phyloP scores from a whole-genome alignment of 441 rosid genomes.

The Bocquillonia castaneifolia region DNA sequence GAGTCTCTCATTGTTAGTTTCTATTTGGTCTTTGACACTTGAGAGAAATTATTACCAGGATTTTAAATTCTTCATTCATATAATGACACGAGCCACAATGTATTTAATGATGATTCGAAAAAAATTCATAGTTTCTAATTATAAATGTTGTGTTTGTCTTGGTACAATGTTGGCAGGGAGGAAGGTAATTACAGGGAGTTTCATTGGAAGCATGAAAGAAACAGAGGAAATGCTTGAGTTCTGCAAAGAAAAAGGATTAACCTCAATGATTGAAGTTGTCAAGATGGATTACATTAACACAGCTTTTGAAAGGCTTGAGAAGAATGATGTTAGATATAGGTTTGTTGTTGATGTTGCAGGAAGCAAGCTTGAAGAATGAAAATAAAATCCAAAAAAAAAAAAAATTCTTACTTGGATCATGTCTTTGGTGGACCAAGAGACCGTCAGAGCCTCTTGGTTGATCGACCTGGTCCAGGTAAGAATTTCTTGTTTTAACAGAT shows the following conservation, averaged over 20 bases:
- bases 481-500: no score
- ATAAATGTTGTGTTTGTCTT: not conserved
- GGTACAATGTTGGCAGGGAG: conserved; percentile 38
- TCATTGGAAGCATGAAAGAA: conserved; percentile 73
- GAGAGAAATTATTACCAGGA: no score
- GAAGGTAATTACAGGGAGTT: conserved; percentile 70
- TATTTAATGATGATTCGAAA: no score
- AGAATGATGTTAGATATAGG: conserved; percentile 67
- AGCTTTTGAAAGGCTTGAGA: conserved; percentile 69
- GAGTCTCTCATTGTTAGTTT: no score
- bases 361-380: conserved; percentile 47
- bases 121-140: no score
- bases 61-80: no score
- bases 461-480: no score
- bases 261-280: conserved; percentile 63
- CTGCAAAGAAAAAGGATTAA: conserved; percentile 55
- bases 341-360: conserved; percentile 81
- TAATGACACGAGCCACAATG: no score
- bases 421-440: no score
- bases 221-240: conserved; percentile 81
- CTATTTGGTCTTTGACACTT: no score
- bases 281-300: conserved; percentile 54
- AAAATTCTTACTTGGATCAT: no score
- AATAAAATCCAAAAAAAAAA: not conserved
- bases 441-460: no score